Evolutionary conservation across 352 stramenopile species (phyloP).

Genomic region (Blastocystis hominis): DNA sequence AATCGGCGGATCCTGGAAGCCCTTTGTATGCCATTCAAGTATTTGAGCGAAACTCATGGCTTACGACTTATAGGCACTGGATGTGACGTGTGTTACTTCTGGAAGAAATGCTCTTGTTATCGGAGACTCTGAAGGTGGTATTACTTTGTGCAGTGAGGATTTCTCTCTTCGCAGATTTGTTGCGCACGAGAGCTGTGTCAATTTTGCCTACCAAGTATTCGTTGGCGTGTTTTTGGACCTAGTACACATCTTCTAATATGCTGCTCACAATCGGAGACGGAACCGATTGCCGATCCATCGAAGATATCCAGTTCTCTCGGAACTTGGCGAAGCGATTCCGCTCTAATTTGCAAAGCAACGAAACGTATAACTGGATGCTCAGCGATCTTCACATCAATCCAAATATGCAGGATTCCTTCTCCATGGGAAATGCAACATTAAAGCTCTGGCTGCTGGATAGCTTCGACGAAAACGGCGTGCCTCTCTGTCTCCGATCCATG

Average conservation of each 20-base stretch:
- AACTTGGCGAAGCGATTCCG: conserved; percentile 32
- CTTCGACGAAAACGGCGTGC: not conserved
- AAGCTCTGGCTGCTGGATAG: conserved; percentile 42
- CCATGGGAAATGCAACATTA: conserved; percentile 12
- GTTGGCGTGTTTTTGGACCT: not conserved
- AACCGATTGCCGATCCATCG: not conserved
- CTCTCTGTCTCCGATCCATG: conserved; percentile 2
- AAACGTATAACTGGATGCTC: conserved; percentile 50
- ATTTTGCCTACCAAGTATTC: conserved; percentile 41
- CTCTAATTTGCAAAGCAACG: not conserved
- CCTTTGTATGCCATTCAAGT: conserved; percentile 44
- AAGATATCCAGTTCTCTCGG: not conserved
- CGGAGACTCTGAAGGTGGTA: conserved; percentile 37
- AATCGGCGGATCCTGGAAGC: conserved; percentile 46
- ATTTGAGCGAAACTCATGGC: not conserved
- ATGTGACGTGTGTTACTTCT: conserved; percentile 40
- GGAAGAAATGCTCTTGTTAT: conserved; percentile 9
- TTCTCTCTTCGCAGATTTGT: conserved; percentile 38
- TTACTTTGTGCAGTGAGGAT: conserved; percentile 24
- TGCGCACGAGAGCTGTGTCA: conserved; percentile 13
- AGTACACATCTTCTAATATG: conserved; percentile 33
- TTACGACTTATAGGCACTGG: not conserved
- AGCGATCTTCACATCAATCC: conserved; percentile 11
- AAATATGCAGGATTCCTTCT: not conserved
- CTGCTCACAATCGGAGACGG: conserved; percentile 46